Evolutionary conservation across 768 basidiomycete species (phyloP).

Genomic region (Boletus fagicola): DNA sequence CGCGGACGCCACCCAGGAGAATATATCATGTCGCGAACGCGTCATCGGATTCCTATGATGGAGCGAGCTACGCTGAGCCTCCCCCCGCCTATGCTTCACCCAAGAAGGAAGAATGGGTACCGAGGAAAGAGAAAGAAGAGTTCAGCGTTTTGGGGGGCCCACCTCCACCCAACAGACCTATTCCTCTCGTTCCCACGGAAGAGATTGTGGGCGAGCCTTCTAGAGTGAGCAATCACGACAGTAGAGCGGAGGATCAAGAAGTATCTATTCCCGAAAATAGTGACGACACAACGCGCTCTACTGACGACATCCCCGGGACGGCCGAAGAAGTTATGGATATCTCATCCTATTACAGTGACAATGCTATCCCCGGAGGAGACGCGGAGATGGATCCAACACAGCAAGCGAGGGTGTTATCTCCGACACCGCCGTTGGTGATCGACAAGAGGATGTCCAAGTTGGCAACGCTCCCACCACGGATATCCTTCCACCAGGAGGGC

Average conservation of each 20-base stretch:
- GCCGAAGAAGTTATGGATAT: conserved; percentile 31
- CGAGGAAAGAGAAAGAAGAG: conserved; percentile 22
- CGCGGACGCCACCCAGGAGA: conserved; percentile 39
- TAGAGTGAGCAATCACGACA: background rate
- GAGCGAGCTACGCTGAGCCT: conserved; percentile 34
- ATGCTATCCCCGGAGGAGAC: conserved; percentile 3
- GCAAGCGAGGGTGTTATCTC: conserved; percentile 10
- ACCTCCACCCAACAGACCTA: conserved; percentile 16
- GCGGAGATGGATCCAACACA: conserved; percentile 9
- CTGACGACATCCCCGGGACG: conserved; percentile 20
- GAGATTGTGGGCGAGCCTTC: conserved; percentile 9
- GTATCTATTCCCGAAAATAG: background rate
- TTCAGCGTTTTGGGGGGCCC: background rate
- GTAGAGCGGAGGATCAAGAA: background rate
- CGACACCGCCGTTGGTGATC: conserved; percentile 34
- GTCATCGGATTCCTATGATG: conserved; percentile 25
- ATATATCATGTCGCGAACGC: conserved; percentile 44
- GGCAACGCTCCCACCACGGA: conserved; percentile 44
- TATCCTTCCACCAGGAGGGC: conserved; percentile 51
- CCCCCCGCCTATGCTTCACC: conserved; percentile 47
- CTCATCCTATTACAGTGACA: conserved; percentile 20
- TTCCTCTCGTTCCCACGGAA: conserved; percentile 17
- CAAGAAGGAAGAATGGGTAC: conserved; percentile 1
- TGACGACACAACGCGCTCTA: background rate
- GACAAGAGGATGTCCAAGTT: conserved; percentile 23